Percentiles rank a stretch among this genome's conserved stretches.
These are phyloP conservation scores for Datura wrightii DNA, from an alignment of 257 asterid genomes.

Conservation along the genomic window DNA sequence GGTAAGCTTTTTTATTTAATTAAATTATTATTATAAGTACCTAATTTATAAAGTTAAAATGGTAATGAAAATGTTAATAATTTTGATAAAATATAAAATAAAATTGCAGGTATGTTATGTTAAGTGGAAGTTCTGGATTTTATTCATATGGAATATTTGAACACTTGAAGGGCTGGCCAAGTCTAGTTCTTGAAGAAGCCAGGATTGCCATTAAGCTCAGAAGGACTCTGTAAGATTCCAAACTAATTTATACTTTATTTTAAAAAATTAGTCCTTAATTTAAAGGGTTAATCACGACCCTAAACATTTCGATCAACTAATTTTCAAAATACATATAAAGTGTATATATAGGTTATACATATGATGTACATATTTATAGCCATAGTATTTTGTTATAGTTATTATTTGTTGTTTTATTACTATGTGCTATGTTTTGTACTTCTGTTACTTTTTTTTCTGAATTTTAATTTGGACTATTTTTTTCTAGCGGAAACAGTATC, in stretches of 20 bases:
- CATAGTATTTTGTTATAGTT: no score
- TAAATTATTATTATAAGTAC: not conserved
- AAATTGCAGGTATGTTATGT: constrained; percentile 55
- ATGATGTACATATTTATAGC: no score
- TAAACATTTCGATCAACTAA: no score
- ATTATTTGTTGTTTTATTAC: no score
- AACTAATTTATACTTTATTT: not conserved
- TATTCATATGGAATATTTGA: constrained; percentile 68
- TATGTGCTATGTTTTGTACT: no score
- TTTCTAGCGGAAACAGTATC: no score
- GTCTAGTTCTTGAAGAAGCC: constrained; percentile 46
- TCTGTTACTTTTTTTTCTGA: no score
- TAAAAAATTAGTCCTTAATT: no score
- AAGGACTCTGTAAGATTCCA: not conserved
- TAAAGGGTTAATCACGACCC: no score
- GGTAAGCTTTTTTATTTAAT: constrained; percentile 38
- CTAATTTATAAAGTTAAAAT: not conserved
- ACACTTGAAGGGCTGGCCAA: constrained; percentile 72
- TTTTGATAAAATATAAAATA: not conserved
- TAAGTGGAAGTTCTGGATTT: constrained; percentile 67
- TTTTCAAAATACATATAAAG: no score
- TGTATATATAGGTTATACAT: no score
- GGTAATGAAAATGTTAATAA: not conserved
- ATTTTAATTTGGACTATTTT: no score
- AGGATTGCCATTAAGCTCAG: constrained; percentile 64